These are phyloP conservation scores for Linaria vulgaris DNA, from an alignment of 257 asterid genomes.

Conservation along the genomic window DNA sequence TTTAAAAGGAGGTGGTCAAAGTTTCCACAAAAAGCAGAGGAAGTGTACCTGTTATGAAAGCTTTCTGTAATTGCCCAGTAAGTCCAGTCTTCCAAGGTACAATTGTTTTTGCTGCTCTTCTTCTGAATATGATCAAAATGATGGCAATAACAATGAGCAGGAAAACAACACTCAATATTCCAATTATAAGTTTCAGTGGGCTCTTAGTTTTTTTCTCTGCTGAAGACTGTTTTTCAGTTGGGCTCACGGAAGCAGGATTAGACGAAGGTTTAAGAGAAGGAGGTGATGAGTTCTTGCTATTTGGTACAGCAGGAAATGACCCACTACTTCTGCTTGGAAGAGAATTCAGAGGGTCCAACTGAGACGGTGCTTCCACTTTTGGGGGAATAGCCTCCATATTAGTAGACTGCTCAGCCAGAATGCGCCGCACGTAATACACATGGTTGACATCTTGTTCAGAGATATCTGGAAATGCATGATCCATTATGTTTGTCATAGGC, in stretches of 20 bases:
- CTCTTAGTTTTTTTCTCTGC: conserved; percentile 26
- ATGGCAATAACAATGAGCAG: conserved; percentile 39
- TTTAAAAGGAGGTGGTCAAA: conserved; percentile 8
- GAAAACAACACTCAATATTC: conserved; percentile 42
- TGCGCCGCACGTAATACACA: conserved; percentile 47
- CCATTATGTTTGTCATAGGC: conserved; percentile 5
- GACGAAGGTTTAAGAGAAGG: conserved; percentile 29
- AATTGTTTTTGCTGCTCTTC: conserved; percentile 62
- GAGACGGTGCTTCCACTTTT: conserved; percentile 25
- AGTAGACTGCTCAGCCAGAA: conserved; percentile 54
- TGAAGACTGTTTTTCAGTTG: conserved; percentile 24
- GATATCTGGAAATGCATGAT: conserved; percentile 34
- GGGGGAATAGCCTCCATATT: conserved; percentile 61
- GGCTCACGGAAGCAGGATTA: conserved; percentile 25
- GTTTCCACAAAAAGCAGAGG: conserved; percentile 4
- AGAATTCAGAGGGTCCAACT: conserved; percentile 29
- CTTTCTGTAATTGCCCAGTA: conserved; percentile 93
- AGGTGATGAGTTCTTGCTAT: conserved; percentile 35
- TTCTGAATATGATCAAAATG: conserved; percentile 47
- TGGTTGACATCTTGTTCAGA: conserved; percentile 28
- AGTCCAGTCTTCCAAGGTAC: conserved; percentile 91
- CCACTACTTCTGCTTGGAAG: conserved; percentile 86
- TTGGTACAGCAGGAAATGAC: conserved; percentile 72
- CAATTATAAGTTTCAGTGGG: conserved; percentile 48
- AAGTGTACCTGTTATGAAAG: conserved; percentile 77